Evolutionary conservation across 176 grass and related monocot species (phyloP).

Genomic region (Elymus sibiricus): DNA sequence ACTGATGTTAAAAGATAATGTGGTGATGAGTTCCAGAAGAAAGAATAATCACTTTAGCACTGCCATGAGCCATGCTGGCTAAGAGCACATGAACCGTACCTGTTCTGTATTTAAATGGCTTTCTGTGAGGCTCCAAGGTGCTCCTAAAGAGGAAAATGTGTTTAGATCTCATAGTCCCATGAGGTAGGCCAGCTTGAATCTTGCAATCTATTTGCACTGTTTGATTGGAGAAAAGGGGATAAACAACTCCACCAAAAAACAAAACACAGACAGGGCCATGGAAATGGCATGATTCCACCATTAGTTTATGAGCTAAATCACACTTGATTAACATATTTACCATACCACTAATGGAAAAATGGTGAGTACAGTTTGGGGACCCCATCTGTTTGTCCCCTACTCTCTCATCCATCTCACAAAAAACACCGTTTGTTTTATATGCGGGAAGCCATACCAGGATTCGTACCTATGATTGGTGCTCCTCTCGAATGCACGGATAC

Average conservation of each 20-base stretch:
- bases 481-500: no score
- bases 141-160: not conserved
- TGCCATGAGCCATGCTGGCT: not conserved
- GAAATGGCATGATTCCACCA: conserved; percentile 6
- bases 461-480: conserved; percentile 22
- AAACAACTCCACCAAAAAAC: not conserved
- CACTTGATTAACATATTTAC: not conserved
- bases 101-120: not conserved
- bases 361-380: not conserved
- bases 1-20: not conserved
- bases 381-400: not conserved
- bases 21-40: not conserved
- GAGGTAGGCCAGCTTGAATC: not conserved
- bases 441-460: conserved; percentile 6
- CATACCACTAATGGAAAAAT: conserved; percentile 9
- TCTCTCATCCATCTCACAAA: conserved; percentile 17
- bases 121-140: conserved; percentile 1
- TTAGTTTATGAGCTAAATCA: not conserved
- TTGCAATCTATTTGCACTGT: not conserved
- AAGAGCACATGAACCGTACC: not conserved
- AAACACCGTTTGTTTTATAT: conserved; percentile 12
- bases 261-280: conserved; percentile 5
- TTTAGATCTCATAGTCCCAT: not conserved
- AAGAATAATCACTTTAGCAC: not conserved
- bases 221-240: conserved; percentile 5